These are phyloP conservation scores for Pseudocercospora vitis DNA, from an alignment of 2,329 filamentous ascomycete species.

Conservation along the genomic window DNA sequence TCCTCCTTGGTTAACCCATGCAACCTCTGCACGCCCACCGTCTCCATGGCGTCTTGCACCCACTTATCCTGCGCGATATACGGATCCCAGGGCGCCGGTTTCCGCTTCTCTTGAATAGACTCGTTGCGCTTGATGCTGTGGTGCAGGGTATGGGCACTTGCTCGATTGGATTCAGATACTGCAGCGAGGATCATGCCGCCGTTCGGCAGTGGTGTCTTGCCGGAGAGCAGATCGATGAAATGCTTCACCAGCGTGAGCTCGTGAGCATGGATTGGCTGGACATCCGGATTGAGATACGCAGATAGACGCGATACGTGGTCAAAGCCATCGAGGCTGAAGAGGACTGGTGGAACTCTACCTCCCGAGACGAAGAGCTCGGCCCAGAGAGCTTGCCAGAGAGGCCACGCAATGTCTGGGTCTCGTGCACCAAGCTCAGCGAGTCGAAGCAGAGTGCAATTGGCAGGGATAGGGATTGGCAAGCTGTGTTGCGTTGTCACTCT, in stretches of 20 bases:
- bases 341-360: slow-evolving; percentile 59
- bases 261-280: slow-evolving; percentile 78
- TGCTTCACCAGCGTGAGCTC: slow-evolving; percentile 74
- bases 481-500: slow-evolving; percentile 55
- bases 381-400: slow-evolving; percentile 79
- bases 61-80: slow-evolving; percentile 55
- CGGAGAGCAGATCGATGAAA: slow-evolving; percentile 71
- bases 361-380: slow-evolving; percentile 61
- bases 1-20: slow-evolving; percentile 72
- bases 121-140: slow-evolving; percentile 19
- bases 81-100: slow-evolving; percentile 47
- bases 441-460: slow-evolving; percentile 62
- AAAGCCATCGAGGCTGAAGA: slow-evolving; percentile 77
- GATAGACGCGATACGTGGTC: slow-evolving; percentile 77
- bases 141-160: slow-evolving; percentile 23
- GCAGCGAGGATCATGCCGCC: slow-evolving; percentile 78
- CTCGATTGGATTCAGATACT: slow-evolving; percentile 67
- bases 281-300: slow-evolving; percentile 70
- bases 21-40: slow-evolving; percentile 54
- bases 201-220: slow-evolving; percentile 58
- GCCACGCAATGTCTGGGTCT: slow-evolving; percentile 76
- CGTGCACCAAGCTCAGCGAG: slow-evolving; percentile 68
- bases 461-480: slow-evolving; percentile 60
- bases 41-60: slow-evolving; percentile 50
- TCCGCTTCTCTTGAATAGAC: slow-evolving; percentile 30